Base-by-base conservation (phyloP, 2,329 filamentous ascomycete species). In the Diplodia scrobiculata region DNA sequence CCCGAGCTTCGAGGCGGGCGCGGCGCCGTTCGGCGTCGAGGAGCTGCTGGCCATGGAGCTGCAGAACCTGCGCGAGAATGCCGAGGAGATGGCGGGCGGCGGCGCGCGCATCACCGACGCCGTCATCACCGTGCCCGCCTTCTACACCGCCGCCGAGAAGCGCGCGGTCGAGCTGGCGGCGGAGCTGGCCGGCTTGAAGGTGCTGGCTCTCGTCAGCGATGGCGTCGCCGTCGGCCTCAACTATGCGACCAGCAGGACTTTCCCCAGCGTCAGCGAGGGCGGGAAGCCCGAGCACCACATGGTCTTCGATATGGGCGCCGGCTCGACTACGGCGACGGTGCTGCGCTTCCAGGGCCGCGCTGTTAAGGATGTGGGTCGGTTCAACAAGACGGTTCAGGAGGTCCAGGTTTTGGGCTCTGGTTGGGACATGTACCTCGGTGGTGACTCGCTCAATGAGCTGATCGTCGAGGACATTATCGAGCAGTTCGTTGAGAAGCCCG, bases 291-390 rank as follows among this genome's bases (percentile, higher is more conserved):
- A 99, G 79, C 87, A 93, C 72, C 92, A 99, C 79, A 81, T 99
- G 76, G 87, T 99, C 34, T 99, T 95, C 74, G 95, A 99, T 76
- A 98, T 99, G 93, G 95, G 95, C 71, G 93, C 95, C 71, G 95
- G 95, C 4, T 97, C 92, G 53, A 91, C 94, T 36, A 96, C 92
- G 72, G 94, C 94, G 4, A 95, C 92, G 6, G 82, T 99, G 63
- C 80, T 99, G 75, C 90, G 89, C 73, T 97, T 99, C 80, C 93
- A 97, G 78, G 90, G 91, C 75, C 89, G 89, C 71, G 88, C 85
- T 1, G 89, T 98, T 69, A 99, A 98, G 83, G 94, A 97, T 72
- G 80, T 94, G 65, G 93, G 92, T 70, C 92, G 91, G 77, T 94
- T 87, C 82, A 98, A 97, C 84, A 98, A 98, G 86, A 97, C 92